A percentile compares a stretch with the other conserved stretches of the same genome.
phyloP scores from a whole-genome alignment of 208 protist genomes.

The Leishmania guyanensis region DNA sequence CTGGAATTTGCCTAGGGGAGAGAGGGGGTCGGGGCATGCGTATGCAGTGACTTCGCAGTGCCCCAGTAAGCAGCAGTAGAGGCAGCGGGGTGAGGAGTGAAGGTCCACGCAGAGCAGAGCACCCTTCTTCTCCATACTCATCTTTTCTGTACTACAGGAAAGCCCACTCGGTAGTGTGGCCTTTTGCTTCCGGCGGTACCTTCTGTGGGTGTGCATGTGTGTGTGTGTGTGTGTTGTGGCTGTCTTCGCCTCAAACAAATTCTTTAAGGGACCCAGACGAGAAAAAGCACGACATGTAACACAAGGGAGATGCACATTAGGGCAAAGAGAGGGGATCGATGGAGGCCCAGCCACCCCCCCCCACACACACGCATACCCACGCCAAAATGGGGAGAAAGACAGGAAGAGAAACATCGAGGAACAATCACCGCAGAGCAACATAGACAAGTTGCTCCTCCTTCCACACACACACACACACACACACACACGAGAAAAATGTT shows the following conservation, averaged over 20 bases:
- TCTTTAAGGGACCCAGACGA: neutral
- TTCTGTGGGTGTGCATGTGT: neutral
- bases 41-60: neutral
- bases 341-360: neutral
- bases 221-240: neutral
- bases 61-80: neutral
- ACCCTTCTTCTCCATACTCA: neutral
- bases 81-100: neutral
- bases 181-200: neutral
- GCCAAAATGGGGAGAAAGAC: neutral
- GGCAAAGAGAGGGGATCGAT: neutral
- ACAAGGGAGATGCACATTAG: neutral
- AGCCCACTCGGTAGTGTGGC: neutral
- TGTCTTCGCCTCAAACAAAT: neutral
- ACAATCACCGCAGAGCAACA: neutral
- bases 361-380: neutral
- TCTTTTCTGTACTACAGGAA: neutral
- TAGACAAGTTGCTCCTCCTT: neutral
- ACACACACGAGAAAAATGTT: too few relatives aligned
- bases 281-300: neutral
- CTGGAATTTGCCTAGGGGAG: neutral
- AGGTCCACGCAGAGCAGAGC: neutral
- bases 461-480: too few relatives aligned
- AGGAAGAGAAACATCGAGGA: neutral
- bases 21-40: neutral